Evolutionary conservation across 2,329 filamentous ascomycete species (phyloP), one percentile per base, ranked within the genome.

Genomic region (Cladosporium sp.): DNA sequence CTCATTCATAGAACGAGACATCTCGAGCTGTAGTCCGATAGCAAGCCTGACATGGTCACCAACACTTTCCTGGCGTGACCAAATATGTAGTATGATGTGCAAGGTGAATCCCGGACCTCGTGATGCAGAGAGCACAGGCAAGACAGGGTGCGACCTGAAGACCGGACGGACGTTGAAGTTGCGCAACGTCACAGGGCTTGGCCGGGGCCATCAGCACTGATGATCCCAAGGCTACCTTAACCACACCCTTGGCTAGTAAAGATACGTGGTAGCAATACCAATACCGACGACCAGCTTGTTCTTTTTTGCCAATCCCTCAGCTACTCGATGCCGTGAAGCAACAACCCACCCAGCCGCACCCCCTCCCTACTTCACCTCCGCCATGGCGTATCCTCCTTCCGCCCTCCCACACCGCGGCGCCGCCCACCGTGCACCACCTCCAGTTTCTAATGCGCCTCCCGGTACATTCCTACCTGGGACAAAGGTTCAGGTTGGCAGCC

Each of bases 381-480:
- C 34, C 60, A 63, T 63, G 60, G 58, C 58, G 13, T 61, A 61
- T 21, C n/a, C 28, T 51, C 28, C 63, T 36, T 64, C 63, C 39
- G 58, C 63, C 58, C 49, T 43, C 30, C 58, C 63, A 32, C 51
- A 60, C 36, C 43, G 54, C 21, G 39, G 28, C 28, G 28, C 63
- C 39, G 49, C 54, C 21, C 51, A 67, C 49, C 56, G 65, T 10
- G 63, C 32, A 11, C 48, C 63, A 26, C 48, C 66, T 5, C 34
- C 70, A 36, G 62, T 60, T 3, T 48, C 66, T 7, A 68, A 53
- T 63, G 78, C 77, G 34, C 81, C 81, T 23, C 78, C 80, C 18
- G 95, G 95, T 71, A 98, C 94, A 67, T 98, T 99, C 78, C 82
- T 90, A 61, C 89, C 95, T 7, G 94, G 94, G 51, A 99, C 95